Evolutionary conservation across 441 rosid genomes (phyloP), one percentile per base, ranked within the genome.

Genomic region (Adansonia rubrostipa): DNA sequence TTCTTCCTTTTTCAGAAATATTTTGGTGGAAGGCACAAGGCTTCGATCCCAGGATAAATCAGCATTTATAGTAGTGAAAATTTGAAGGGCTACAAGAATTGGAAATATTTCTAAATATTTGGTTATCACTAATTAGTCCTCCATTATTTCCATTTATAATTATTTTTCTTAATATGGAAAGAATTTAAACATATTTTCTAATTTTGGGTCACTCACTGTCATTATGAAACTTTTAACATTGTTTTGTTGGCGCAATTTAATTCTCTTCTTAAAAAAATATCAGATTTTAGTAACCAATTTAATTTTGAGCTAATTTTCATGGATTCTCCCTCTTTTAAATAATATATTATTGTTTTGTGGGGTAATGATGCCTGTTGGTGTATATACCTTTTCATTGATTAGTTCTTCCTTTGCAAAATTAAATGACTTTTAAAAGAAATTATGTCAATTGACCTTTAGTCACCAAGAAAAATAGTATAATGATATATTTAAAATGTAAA

Each of bases 141-240:
- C 74, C 40, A 73, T 68, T 62, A 1, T 28, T 75, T 75, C 68
- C 42, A 75, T 64, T 24, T 17, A 74, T 69, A 48, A 17, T 74
- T 28, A 68, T 3, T 22, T 33, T 0, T 71, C 57, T 8, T 24
- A 64, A 65, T 20, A 45, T 56, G 74, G 82, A 20, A 75, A 50
- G 14, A n/a, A 44, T 56, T 64, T 78, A 15, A 56, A 7, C 4
- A 17, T 11, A 24, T 66, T 77, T 60, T 75, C 60, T 28, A 28
- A 42, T 71, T 62, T n/a, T 24, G 61, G n/a, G 68, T 54, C 1
- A 8, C 60, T 71, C 40, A 24, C 48, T 20, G 42, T 11, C 67
- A 72, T 80, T 54, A 77, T 71, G 40, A 40, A 72, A 72, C 54
- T 33, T 80, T 65, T 13, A 74, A 44, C 65, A 73, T 67, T 61